A percentile compares a stretch with the other conserved stretches of the same genome.
Conservation (phyloP, 176 grass and related monocot species). For the Leersia perrieri region DNA sequence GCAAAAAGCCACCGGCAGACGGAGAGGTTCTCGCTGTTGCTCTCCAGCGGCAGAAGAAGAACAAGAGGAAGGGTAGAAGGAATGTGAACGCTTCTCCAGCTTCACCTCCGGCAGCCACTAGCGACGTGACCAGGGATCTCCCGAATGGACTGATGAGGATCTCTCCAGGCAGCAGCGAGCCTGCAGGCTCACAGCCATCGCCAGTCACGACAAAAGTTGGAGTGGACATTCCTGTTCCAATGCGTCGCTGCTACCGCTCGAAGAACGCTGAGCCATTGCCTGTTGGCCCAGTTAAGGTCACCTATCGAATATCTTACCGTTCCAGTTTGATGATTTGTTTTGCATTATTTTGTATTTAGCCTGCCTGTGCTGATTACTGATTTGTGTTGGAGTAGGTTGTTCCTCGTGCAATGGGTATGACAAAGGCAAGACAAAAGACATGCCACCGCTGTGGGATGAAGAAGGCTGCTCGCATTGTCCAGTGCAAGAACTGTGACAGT, state of each 20-base stretch:
- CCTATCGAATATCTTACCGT: slow-evolving; percentile 27
- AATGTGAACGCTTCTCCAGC: slow-evolving; percentile 12
- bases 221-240: slow-evolving; percentile 43
- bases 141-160: slow-evolving; percentile 98
- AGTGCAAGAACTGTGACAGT: slow-evolving; percentile 65
- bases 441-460: slow-evolving; percentile 71
- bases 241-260: slow-evolving; percentile 68
- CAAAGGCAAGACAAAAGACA: slow-evolving; percentile 41
- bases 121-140: slow-evolving; percentile 66
- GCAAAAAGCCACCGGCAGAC: slow-evolving; percentile 53
- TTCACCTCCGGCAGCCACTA: slow-evolving; percentile 24
- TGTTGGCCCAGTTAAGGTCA: slow-evolving; percentile 78
- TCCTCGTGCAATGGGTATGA: slow-evolving; percentile 55
- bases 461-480: slow-evolving; percentile 52
- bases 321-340: slow-evolving; percentile 23
- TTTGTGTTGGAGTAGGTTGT: slow-evolving; percentile 45
- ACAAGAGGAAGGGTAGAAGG: slow-evolving; percentile 46
- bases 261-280: slow-evolving; percentile 90
- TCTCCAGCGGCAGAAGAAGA: slow-evolving; percentile 40
- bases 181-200: not conserved
- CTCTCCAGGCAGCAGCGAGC: slow-evolving; percentile 52
- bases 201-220: slow-evolving; percentile 67
- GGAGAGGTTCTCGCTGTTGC: slow-evolving; percentile 52
- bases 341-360: slow-evolving; percentile 17
- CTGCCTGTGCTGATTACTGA: not conserved